phyloP scores from a whole-genome alignment of 768 basidiomycete species.

The Boletus tomentosulus region DNA sequence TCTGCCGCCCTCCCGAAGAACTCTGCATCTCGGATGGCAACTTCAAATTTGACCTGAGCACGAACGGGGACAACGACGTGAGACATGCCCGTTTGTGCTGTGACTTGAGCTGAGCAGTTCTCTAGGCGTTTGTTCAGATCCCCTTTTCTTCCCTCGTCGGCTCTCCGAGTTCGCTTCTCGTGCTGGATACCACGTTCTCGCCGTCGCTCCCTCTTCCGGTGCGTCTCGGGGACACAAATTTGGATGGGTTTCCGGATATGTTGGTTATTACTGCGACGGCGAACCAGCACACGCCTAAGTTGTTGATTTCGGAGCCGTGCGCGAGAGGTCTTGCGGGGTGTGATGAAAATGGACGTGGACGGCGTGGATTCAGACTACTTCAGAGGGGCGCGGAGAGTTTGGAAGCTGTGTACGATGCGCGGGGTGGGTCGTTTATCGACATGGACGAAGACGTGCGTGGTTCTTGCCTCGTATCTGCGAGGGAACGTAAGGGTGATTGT shows the following conservation, averaged over 20 bases:
- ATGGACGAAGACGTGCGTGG: slow-evolving; percentile 89
- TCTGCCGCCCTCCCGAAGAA: slow-evolving; percentile 74
- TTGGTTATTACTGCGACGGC: slow-evolving; percentile 51
- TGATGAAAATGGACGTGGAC: slow-evolving; percentile 41
- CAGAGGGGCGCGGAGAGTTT: slow-evolving; percentile 58
- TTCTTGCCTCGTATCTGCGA: neutral
- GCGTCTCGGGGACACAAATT: slow-evolving; percentile 82
- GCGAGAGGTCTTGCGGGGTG: slow-evolving; percentile 55
- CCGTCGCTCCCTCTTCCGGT: slow-evolving; percentile 74
- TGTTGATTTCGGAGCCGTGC: slow-evolving; percentile 66
- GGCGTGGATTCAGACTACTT: slow-evolving; percentile 61
- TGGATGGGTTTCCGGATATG: slow-evolving; percentile 93
- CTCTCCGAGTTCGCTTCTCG: slow-evolving; percentile 53
- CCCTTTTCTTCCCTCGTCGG: slow-evolving; percentile 60
- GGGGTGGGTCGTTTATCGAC: slow-evolving; percentile 78
- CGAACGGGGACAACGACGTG: slow-evolving; percentile 49
- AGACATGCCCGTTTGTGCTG: slow-evolving; percentile 11
- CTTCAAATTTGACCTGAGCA: slow-evolving; percentile 71
- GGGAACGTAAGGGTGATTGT: neutral
- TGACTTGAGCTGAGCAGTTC: neutral
- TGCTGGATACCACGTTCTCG: slow-evolving; percentile 59
- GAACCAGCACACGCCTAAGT: slow-evolving; percentile 48
- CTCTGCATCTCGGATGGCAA: slow-evolving; percentile 78
- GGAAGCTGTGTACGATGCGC: slow-evolving; percentile 69
- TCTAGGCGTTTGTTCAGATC: slow-evolving; percentile 62